phyloP scores from a whole-genome alignment of 768 basidiomycete genomes.

The Lactifluus subvellereus region DNA sequence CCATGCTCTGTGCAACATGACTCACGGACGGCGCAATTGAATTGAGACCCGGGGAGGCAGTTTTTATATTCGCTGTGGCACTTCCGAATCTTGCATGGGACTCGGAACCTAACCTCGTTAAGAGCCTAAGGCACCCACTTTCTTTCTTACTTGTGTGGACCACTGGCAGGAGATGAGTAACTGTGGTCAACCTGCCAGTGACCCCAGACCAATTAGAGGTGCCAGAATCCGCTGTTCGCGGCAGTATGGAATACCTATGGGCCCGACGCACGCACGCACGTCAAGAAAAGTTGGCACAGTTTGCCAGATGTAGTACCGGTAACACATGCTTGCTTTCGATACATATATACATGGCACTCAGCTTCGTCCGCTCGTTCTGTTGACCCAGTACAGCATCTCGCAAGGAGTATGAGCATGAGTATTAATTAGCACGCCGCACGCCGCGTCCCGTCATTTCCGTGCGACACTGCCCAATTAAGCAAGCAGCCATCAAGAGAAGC shows the following conservation, averaged over 20 bases:
- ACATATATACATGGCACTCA: not conserved
- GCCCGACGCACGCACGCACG: not conserved
- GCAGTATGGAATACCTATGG: not conserved
- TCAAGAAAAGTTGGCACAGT: not conserved
- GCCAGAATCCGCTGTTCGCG: not conserved
- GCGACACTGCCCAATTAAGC: not conserved
- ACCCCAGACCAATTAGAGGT: not conserved
- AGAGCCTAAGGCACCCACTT: not conserved
- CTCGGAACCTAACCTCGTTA: too few species aligned
- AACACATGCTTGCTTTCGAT: not conserved
- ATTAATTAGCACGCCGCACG: not conserved
- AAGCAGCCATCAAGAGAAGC: not conserved
- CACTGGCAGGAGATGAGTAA: not conserved
- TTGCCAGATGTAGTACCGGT: not conserved
- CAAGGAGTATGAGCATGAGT: not conserved
- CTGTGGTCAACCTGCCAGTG: not conserved
- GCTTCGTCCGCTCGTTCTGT: not conserved
- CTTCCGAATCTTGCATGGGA: too few species aligned
- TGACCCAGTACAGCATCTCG: not conserved
- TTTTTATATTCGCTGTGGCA: too few species aligned
- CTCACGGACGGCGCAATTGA: too few species aligned
- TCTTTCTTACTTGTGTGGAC: not conserved
- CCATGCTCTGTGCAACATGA: too few species aligned
- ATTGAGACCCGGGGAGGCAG: too few species aligned
- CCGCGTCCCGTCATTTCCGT: conserved; percentile 5